Base-by-base conservation (phyloP, 176 grass and related monocot genomes). In the Hordeum vulgare region DNA sequence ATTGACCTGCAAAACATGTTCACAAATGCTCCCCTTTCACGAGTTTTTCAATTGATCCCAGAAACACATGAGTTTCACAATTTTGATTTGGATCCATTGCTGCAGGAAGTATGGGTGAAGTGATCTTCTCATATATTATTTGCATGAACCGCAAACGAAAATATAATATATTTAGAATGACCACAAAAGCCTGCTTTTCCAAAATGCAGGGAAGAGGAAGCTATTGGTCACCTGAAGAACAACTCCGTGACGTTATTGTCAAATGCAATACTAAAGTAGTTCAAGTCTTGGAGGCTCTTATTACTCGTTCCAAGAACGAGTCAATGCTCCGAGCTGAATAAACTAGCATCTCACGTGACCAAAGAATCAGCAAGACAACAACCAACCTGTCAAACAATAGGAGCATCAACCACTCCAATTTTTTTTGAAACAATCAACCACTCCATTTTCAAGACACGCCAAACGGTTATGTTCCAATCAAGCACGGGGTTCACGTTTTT, bases 401-500 rank as follows among this genome's bases (percentile, higher is more conserved):
- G 40, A 42, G 28, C 35, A 58, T 29, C 62, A 61, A 82, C 75
- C 7, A 67, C 47, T 37, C 39, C 49, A 51, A 61, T 70, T 39
- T 70, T n/a, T n/a, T n/a, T n/a, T n/a, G n/a, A n/a, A n/a, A n/a
- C n/a, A n/a, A n/a, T n/a, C 62, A 61, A 82, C 75, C 7, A 67
- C 47, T 37, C 39, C 49, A 51, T 70, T 70, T 39, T 70, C 37
- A 61, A 69, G 61, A 41, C 8, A 72, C 15, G 24, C 26, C 17
- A 3, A 73, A 4, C 41, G 7, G 7, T 14, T 28, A 1, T 27
- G 25, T 73, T 73, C 14, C 25, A 73, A 47, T 29, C 24, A 18
- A 73, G 70, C 70, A 73, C 25, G 70, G 14, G 24, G 8, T 28
- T 73, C 70, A 73, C 41, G 41, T 73, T 73, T 73, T 72, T 73